Percentiles rank a stretch among this genome's conserved stretches.
Conservation (phyloP, 163 green algal genomes). For the Volvox carteri region DNA sequence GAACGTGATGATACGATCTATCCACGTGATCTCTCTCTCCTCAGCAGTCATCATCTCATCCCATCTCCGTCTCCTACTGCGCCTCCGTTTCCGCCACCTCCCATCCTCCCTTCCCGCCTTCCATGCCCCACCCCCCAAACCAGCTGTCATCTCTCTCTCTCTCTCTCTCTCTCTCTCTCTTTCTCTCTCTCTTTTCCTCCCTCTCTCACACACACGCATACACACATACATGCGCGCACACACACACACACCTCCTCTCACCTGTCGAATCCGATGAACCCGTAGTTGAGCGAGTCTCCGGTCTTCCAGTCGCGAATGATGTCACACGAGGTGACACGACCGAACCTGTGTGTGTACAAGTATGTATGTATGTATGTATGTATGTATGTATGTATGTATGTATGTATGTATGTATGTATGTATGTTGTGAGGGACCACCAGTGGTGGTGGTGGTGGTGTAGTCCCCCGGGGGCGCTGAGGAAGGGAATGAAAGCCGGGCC, state of each 20-base stretch:
- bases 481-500: too few species aligned
- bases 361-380: neutral
- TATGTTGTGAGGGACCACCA: too few species aligned
- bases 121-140: too few species aligned
- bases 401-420: neutral
- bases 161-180: neutral
- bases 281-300: slow-evolving; percentile 96
- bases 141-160: neutral
- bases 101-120: neutral
- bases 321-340: slow-evolving; percentile 92
- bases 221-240: neutral
- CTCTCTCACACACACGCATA: too few species aligned
- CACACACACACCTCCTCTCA: neutral
- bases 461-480: too few species aligned
- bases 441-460: too few species aligned
- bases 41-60: too few species aligned
- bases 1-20: too few species aligned
- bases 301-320: slow-evolving; percentile 98
- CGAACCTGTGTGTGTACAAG: slow-evolving; percentile 83
- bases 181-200: too few species aligned
- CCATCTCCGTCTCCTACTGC: too few species aligned
- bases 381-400: neutral
- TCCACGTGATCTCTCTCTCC: too few species aligned
- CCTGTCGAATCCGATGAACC: slow-evolving; percentile 95
- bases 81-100: neutral